A percentile compares a stretch with the other conserved stretches of the same genome.
Evolutionary conservation across 768 basidiomycete species (phyloP).

Genomic region (Sistotremastrum niveocremeum): DNA sequence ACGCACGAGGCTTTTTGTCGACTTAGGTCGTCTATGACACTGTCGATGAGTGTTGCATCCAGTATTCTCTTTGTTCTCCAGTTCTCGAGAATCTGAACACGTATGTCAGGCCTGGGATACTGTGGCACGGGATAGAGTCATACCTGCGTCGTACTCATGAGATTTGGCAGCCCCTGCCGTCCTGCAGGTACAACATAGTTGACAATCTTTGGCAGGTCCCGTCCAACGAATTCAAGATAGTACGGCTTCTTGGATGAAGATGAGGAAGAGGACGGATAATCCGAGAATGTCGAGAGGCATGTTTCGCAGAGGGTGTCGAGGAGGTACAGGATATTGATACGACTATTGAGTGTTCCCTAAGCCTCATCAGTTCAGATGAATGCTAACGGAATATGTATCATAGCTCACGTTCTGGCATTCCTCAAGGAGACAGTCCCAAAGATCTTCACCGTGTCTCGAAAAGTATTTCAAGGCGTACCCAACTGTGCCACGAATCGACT

Average conservation of each 20-base stretch:
- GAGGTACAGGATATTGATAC: constrained; percentile 90
- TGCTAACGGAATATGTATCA: background rate
- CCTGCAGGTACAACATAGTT: constrained; percentile 80
- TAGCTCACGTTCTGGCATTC: constrained; percentile 70
- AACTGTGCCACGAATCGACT: constrained; percentile 81
- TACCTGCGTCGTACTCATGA: constrained; percentile 80
- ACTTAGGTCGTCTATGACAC: constrained; percentile 30
- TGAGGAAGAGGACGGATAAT: constrained; percentile 25
- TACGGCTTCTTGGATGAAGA: constrained; percentile 16
- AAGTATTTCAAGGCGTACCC: constrained; percentile 77
- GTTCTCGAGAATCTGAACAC: constrained; percentile 68
- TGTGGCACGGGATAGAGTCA: constrained; percentile 8
- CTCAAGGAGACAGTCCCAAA: constrained; percentile 89
- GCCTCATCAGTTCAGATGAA: background rate
- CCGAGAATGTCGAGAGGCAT: constrained; percentile 34
- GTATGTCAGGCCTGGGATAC: background rate
- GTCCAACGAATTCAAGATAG: constrained; percentile 64
- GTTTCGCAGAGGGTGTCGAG: constrained; percentile 80
- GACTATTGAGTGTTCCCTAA: constrained; percentile 74
- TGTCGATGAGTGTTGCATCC: constrained; percentile 65
- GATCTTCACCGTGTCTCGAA: constrained; percentile 72
- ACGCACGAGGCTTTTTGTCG: constrained; percentile 9
- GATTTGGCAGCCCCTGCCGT: constrained; percentile 77
- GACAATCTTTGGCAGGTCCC: constrained; percentile 70
- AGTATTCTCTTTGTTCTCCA: constrained; percentile 80